Evolutionary conservation across 306 rosid species (phyloP), one percentile per base, ranked within the genome.

Genomic region (Prunus campanulata): DNA sequence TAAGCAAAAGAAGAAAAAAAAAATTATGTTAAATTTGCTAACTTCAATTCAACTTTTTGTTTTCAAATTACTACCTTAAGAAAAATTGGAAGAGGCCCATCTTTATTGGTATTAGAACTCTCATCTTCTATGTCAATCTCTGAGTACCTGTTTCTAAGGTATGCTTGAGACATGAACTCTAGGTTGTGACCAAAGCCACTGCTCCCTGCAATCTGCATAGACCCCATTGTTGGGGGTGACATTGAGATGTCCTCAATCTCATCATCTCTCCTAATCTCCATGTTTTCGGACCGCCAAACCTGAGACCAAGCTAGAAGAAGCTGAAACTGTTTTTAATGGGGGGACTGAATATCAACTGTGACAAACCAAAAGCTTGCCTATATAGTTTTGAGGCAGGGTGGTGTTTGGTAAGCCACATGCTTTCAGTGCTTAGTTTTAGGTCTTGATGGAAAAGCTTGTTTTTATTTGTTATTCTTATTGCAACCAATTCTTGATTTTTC

Each of bases 61-160:
- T 39, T 39, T 49, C 13, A 20, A 5, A 0, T 20, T 25, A 4
- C 11, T 82, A 91, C 98, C 97, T 94, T 92, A 66, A 94, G 97
- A 80, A 81, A 90, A 44, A 94, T 88, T 5, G 98, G 97, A 46
- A 94, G 93, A 74, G 98, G 96, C n/a, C 68, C 49, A 79, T 75
- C 86, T 52, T 70, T 88, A 74, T 61, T 88, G 56, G 82, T 24
- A 63, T 56, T 70, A 52, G 77, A 64, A 50, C 64, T 85, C 22
- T 86, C 87, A 78, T 78, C 82, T 74, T 79, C 70, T 35, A 94
- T 85, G 55, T 88, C 90, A 77, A 94, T 83, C 77, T 94, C 93
- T 25, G 97, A 85, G 85, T 69, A 86, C 66, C 83, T 89, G 70
- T 86, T 90, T 49, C 54, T 65, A 30, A 86, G 81, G 77, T 82